Evolutionary conservation across 2,329 filamentous ascomycete species (phyloP).

Genomic region (Alternaria viburni): DNA sequence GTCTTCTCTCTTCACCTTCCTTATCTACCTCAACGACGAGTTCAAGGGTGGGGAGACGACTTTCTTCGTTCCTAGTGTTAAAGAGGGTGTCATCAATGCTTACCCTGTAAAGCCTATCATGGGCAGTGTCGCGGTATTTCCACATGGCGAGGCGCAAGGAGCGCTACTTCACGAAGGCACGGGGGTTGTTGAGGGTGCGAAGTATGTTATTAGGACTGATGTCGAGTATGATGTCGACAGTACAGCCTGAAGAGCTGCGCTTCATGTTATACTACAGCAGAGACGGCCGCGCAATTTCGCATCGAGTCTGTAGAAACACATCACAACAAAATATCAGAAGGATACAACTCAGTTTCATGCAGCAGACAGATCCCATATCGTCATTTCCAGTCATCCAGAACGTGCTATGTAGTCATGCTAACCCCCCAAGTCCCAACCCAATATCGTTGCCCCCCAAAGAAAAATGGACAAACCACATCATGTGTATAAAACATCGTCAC

Average conservation of each 20-base stretch:
- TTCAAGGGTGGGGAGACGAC: conserved; percentile 75
- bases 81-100: conserved; percentile 71
- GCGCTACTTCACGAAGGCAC: conserved; percentile 74
- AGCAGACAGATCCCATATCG: background rate
- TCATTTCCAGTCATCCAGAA: background rate
- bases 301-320: background rate
- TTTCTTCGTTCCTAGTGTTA: conserved; percentile 69
- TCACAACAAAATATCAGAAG: background rate
- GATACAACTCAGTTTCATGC: background rate
- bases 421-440: background rate
- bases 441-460: background rate
- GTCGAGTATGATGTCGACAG: conserved; percentile 68
- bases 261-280: background rate
- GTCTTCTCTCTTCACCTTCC: conserved; percentile 72
- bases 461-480: background rate
- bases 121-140: conserved; percentile 72
- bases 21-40: conserved; percentile 74
- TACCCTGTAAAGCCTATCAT: conserved; percentile 73
- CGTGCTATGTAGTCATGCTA: background rate
- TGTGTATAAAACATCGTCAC: background rate
- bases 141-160: conserved; percentile 70
- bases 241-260: background rate
- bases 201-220: conserved; percentile 74
- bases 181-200: conserved; percentile 69
- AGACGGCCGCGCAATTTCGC: background rate